Percentiles rank a stretch among this genome's conserved stretches.
phyloP scores from a whole-genome alignment of 1,139 yeast genomes.

The Saccharomyces hybrid region DNA sequence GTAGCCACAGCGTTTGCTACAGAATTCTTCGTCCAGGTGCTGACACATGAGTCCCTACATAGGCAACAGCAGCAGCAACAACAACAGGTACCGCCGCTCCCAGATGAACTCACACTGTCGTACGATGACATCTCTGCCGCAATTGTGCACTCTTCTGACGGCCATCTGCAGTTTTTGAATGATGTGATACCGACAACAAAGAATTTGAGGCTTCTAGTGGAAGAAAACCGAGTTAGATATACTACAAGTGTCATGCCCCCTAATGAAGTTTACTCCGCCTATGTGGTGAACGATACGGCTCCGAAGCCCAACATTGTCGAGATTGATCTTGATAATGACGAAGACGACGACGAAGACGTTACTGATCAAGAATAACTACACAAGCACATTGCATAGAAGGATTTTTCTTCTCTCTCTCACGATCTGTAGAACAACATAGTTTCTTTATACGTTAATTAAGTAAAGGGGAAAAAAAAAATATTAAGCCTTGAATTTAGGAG shows the following conservation, averaged over 20 bases:
- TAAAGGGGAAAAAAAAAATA: neutral
- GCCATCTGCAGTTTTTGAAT: slow-evolving; percentile 58
- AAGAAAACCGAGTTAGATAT: slow-evolving; percentile 39
- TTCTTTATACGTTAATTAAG: neutral
- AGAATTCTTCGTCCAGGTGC: slow-evolving; percentile 71
- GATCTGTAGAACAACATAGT: neutral
- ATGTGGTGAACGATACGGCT: slow-evolving; percentile 1
- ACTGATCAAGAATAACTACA: neutral
- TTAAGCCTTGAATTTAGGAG: neutral
- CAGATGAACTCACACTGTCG: slow-evolving; percentile 15
- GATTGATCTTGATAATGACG: neutral
- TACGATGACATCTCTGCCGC: slow-evolving; percentile 63
- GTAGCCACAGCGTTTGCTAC: slow-evolving; percentile 84
- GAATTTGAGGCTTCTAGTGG: slow-evolving; percentile 44
- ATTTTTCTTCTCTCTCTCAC: neutral
- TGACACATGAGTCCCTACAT: slow-evolving; percentile 70
- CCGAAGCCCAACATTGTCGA: slow-evolving; percentile 6
- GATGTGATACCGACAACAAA: slow-evolving; percentile 56
- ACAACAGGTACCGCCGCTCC: neutral
- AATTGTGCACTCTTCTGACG: slow-evolving; percentile 51
- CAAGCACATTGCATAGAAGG: neutral
- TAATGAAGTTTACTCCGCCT: neutral
- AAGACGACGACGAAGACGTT: slow-evolving; percentile 1
- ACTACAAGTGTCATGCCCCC: slow-evolving; percentile 10
- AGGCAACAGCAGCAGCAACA: slow-evolving; percentile 19